A percentile compares a stretch with the other conserved stretches of the same genome.
These are phyloP conservation scores for Candida qinlingensis DNA, from an alignment of 805 yeast genomes.

Conservation along the genomic window DNA sequence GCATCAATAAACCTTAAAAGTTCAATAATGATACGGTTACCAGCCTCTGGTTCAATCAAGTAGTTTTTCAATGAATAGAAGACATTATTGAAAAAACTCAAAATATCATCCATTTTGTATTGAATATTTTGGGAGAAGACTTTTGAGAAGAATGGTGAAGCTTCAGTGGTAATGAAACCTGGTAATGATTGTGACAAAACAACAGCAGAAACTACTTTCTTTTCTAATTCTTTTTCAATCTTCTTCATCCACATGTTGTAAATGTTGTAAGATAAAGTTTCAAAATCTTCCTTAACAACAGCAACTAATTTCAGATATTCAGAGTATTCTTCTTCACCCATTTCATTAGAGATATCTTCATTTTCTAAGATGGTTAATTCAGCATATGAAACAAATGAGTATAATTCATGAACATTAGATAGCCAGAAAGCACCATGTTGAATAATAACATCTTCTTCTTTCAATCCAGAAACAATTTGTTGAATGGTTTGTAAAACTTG, in stretches of 20 bases:
- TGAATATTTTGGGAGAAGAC: slow-evolving; percentile 67
- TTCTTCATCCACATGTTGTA: slow-evolving; percentile 97
- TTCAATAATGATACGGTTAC: slow-evolving; percentile 79
- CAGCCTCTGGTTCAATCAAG: slow-evolving; percentile 78
- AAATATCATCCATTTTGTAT: slow-evolving; percentile 90
- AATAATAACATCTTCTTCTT: slow-evolving; percentile 74
- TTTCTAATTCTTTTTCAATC: slow-evolving; percentile 83
- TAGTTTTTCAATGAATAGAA: slow-evolving; percentile 92
- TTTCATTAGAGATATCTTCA: slow-evolving; percentile 70
- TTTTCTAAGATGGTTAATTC: slow-evolving; percentile 86
- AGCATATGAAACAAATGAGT: slow-evolving; percentile 91
- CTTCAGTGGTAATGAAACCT: slow-evolving; percentile 87
- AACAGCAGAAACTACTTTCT: slow-evolving; percentile 92
- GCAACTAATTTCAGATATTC: slow-evolving; percentile 86
- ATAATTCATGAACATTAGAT: slow-evolving; percentile 91
- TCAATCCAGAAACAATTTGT: slow-evolving; percentile 68
- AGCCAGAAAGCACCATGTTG: slow-evolving; percentile 97
- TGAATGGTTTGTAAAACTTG: slow-evolving; percentile 85
- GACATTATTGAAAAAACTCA: slow-evolving; percentile 83
- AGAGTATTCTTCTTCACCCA: slow-evolving; percentile 85
- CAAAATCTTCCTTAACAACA: slow-evolving; percentile 90
- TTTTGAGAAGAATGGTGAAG: slow-evolving; percentile 72
- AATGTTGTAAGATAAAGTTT: slow-evolving; percentile 85
- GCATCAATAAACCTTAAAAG: slow-evolving; percentile 85
- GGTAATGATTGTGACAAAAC: slow-evolving; percentile 93